Evolutionary conservation across 176 grass and related monocot species (phyloP), one percentile per base, ranked within the genome.

Genomic region (Bonia amplexicaulis): DNA sequence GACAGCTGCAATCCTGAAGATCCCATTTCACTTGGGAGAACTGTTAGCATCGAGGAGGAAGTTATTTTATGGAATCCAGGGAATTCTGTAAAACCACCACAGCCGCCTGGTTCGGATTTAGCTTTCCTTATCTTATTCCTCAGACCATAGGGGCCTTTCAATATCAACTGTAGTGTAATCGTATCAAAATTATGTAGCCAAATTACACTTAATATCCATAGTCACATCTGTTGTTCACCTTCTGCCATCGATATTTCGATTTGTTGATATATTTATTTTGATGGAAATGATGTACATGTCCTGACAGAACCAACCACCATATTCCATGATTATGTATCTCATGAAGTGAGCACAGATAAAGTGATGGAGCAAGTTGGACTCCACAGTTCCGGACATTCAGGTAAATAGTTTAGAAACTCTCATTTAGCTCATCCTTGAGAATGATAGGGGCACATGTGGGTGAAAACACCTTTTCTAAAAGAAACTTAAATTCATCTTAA

Each of bases 51-150:
- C 1, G 73, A 67, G 26, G 63, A 84, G 52, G 85, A 87, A 76
- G 29, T 87, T 19, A 91, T 83, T 84, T 45, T 87, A 62, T 87
- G 80, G 80, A 87, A 84, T 65, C 80, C 74, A 79, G 67, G 44
- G 47, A 73, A 37, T 52, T 73, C 42, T 69, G 49, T 45, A 65
- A 73, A 74, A 79, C 60, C 6, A 69, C 27, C 3, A 17, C 62
- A 47, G 58, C 2, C 13, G 55, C 7, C 54, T 69, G 85, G 89
- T 91, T 57, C 3, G 76, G 51, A 27, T 75, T 77, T 59, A 65
- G 58, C 54, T 75, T 66, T 82, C 49, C 49, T 45, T 23, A 29
- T 67, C 31, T 60, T 22, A 48, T 68, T 79, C 6, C 15, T 85
- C 29, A 81, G 54, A 89, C 54, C 53, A 35, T 76, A 40, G 6